Percentiles rank a stretch among this genome's conserved stretches.
Conservation (phyloP, 176 grass and related monocot species). For the Urochloa ruziziensis region DNA sequence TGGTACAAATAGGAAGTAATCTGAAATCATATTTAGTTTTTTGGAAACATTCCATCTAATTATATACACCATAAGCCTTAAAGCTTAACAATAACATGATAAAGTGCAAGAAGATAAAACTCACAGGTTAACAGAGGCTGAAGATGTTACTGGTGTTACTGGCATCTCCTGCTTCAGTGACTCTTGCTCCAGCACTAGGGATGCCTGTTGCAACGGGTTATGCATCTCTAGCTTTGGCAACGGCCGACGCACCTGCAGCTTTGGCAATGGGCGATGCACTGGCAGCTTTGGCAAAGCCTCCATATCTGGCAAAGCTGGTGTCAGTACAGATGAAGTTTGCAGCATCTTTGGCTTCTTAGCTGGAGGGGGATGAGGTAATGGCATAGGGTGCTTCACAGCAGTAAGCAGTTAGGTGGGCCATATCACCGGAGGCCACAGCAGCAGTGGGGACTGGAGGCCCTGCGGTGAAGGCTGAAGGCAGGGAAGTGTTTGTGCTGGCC, state of each 20-base stretch:
- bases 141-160: background rate
- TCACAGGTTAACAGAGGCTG: background rate
- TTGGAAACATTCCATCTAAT: background rate
- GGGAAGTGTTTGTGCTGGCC: background rate
- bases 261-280: background rate
- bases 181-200: background rate
- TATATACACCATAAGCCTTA: background rate
- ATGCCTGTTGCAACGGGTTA: background rate
- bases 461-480: background rate
- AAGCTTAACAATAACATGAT: background rate
- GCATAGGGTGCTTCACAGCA: background rate
- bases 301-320: background rate
- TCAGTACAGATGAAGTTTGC: background rate
- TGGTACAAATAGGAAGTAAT: no score
- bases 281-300: no score
- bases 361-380: background rate
- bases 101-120: background rate
- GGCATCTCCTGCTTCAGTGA: background rate
- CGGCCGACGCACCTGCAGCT: background rate
- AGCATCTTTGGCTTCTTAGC: constrained; percentile 19
- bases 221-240: background rate
- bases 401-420: background rate
- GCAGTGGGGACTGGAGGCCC: background rate
- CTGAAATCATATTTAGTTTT: background rate
- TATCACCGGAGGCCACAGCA: background rate